phyloP scores from a whole-genome alignment of 352 stramenopile genomes.

The Pythium sukuiense region DNA sequence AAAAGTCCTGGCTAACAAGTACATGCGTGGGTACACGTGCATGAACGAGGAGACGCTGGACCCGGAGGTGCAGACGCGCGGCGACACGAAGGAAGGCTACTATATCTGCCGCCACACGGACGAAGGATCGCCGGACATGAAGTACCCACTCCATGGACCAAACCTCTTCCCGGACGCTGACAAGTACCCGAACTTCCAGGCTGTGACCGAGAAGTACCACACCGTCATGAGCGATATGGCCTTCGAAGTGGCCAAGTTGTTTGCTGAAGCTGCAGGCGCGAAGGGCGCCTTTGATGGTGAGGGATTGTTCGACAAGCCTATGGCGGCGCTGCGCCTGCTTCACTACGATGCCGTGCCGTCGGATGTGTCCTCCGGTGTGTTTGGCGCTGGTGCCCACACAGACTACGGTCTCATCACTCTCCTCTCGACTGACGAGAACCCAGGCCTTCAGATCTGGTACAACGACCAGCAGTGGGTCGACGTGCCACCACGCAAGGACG shows the following conservation, averaged over 20 bases:
- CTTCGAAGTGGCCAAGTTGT: constrained; percentile 53
- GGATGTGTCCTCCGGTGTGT: constrained; percentile 54
- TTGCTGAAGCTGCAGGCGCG: constrained; percentile 54
- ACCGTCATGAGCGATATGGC: constrained; percentile 46
- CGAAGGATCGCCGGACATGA: constrained; percentile 52
- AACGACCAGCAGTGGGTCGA: constrained; percentile 52
- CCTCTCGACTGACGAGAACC: constrained; percentile 57
- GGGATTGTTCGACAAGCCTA: constrained; percentile 75
- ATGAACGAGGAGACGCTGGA: constrained; percentile 81
- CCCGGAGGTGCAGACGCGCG: constrained; percentile 46
- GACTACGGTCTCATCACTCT: constrained; percentile 76
- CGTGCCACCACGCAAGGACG: constrained; percentile 50
- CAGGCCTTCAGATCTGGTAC: constrained; percentile 62
- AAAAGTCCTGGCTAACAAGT: constrained; percentile 63
- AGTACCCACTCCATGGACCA: constrained; percentile 56
- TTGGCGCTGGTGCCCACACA: constrained; percentile 75
- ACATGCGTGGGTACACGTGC: constrained; percentile 72
- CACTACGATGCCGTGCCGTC: constrained; percentile 73
- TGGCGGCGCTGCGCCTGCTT: constrained; percentile 77
- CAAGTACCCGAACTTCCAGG: constrained; percentile 48
- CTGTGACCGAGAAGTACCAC: constrained; percentile 55
- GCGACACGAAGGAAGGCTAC: constrained; percentile 77
- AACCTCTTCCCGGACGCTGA: constrained; percentile 58
- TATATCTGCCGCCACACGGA: constrained; percentile 75
- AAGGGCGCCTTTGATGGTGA: constrained; percentile 44